Conservation (phyloP, 1,284 basidiomycete species). For the Taiwanofungus camphoratus region DNA sequence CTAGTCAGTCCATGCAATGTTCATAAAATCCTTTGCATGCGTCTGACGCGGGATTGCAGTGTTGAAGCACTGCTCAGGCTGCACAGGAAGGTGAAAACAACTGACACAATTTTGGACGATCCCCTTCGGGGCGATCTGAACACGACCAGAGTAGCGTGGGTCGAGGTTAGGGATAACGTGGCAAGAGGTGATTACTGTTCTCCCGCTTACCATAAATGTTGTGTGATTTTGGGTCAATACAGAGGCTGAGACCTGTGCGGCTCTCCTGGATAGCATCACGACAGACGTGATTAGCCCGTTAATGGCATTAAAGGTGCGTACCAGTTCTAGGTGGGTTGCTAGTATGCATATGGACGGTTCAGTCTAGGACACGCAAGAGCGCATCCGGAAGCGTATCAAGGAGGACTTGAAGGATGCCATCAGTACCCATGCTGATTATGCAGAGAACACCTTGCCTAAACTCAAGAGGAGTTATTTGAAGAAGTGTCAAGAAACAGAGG, state of each 20-base stretch:
- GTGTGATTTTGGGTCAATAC: conserved; percentile 12
- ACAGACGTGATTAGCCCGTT: conserved; percentile 70
- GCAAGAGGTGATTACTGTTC: conserved; percentile 54
- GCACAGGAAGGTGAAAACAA: conserved; percentile 61
- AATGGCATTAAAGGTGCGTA: conserved; percentile 55
- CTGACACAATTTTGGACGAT: conserved; percentile 63
- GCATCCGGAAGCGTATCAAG: conserved; percentile 83
- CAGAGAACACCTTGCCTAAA: conserved; percentile 68
- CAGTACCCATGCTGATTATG: conserved; percentile 71
- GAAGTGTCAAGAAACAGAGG: conserved; percentile 82
- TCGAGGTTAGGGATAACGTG: conserved; percentile 77
- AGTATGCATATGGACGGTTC: conserved; percentile 3
- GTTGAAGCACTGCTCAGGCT: conserved; percentile 67
- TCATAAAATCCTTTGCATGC: background rate
- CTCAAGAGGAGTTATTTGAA: conserved; percentile 73
- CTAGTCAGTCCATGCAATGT: conserved; percentile 49
- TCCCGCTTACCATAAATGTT: conserved; percentile 3
- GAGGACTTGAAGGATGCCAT: conserved; percentile 80
- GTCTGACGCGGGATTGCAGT: conserved; percentile 31
- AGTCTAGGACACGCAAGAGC: conserved; percentile 75
- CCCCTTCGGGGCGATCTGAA: conserved; percentile 44
- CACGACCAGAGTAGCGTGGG: conserved; percentile 66
- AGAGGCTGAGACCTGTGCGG: conserved; percentile 81
- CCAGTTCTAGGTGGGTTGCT: background rate
- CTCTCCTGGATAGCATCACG: conserved; percentile 67